phyloP scores from a whole-genome alignment of 371 early-diverging fungal species.

The Dinochytrium kinnereticum region DNA sequence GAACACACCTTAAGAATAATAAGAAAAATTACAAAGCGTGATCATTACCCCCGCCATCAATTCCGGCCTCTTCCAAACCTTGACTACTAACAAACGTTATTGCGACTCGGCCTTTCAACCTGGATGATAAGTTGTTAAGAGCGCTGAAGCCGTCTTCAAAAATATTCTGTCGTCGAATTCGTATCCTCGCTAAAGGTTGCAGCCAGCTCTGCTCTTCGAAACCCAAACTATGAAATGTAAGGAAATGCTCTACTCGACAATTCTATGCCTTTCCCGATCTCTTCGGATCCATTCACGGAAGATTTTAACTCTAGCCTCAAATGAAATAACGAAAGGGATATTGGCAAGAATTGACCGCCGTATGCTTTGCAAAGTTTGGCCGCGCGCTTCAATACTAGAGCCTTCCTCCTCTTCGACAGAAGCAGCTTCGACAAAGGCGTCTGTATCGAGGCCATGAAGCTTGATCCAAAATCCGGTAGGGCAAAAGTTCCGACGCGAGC shows the following conservation, averaged over 20 bases:
- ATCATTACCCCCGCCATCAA: conserved; percentile 85
- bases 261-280: conserved; percentile 54
- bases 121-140: conserved; percentile 58
- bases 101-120: conserved; percentile 74
- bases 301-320: conserved; percentile 85
- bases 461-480: conserved; percentile 79
- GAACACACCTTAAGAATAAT: conserved; percentile 72
- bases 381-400: conserved; percentile 13
- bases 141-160: conserved; percentile 88
- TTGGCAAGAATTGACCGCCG: conserved; percentile 75
- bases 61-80: conserved; percentile 90
- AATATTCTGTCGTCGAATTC: conserved; percentile 74
- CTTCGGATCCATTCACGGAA: conserved; percentile 77
- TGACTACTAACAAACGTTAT: conserved; percentile 87
- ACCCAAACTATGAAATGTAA: not conserved
- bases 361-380: conserved; percentile 57
- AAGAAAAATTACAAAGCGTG: not conserved
- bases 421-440: conserved; percentile 64
- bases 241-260: not conserved
- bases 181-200: conserved; percentile 49
- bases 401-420: conserved; percentile 59
- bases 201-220: conserved; percentile 30
- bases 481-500: conserved; percentile 72
- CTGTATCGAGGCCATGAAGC: conserved; percentile 60
- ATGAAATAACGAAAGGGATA: conserved; percentile 90